Percentiles rank a stretch among this genome's conserved stretches.
phyloP scores from a whole-genome alignment of 2,329 filamentous ascomycete species.

The Fusarium tuaranense region DNA sequence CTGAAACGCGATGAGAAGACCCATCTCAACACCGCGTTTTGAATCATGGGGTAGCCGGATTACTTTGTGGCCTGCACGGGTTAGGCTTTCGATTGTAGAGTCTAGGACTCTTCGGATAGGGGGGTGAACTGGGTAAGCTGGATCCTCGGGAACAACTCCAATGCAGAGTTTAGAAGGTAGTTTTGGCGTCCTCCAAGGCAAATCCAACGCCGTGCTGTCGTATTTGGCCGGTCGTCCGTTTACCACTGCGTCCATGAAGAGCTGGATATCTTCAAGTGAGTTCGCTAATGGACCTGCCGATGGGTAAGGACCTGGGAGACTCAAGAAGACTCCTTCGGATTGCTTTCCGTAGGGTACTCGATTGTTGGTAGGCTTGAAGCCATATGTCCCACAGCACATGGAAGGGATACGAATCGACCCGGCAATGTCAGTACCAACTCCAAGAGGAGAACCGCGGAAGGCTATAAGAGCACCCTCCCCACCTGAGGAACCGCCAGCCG shows the following conservation, averaged over 20 bases:
- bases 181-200: not conserved
- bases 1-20: not conserved
- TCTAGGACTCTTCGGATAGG: not conserved
- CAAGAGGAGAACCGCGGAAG: not conserved
- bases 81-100: not conserved
- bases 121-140: not conserved
- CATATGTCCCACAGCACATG: not conserved
- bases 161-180: not conserved
- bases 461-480: slow-evolving; percentile 6
- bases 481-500: slow-evolving; percentile 35
- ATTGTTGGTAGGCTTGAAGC: not conserved
- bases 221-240: not conserved
- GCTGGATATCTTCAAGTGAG: not conserved
- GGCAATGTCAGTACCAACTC: not conserved
- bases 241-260: not conserved
- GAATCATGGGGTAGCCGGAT: not conserved
- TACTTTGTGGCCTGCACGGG: not conserved
- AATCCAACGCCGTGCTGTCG: not conserved
- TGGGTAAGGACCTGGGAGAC: not conserved
- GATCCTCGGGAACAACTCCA: not conserved
- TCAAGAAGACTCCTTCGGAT: not conserved
- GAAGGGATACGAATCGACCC: not conserved
- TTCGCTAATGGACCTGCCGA: not conserved
- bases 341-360: not conserved
- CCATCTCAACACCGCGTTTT: not conserved